Conservation (phyloP, 2,329 filamentous ascomycete genomes). For the Beauveria rudraprayagi region DNA sequence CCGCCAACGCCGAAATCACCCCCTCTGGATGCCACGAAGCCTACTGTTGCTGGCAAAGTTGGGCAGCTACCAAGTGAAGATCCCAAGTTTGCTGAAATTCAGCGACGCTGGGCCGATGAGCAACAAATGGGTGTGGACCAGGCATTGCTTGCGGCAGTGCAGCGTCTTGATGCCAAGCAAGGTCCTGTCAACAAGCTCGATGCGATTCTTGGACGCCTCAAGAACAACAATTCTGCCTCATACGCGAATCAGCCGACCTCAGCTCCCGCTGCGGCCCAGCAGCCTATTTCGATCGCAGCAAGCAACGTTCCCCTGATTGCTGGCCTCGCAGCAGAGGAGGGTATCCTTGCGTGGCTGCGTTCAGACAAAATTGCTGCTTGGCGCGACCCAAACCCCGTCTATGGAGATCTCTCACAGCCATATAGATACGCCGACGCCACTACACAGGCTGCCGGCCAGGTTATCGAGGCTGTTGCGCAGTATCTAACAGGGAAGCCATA, state of each 20-base stretch:
- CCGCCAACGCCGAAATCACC: conserved; percentile 50
- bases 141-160: conserved; percentile 34
- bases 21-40: conserved; percentile 23
- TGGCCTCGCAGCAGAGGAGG: conserved; percentile 30
- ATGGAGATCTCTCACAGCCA: conserved; percentile 23
- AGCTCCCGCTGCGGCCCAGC: background rate
- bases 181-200: conserved; percentile 30
- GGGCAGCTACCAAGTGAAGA: conserved; percentile 31
- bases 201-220: conserved; percentile 31
- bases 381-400: conserved; percentile 31
- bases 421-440: conserved; percentile 35
- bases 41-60: conserved; percentile 20
- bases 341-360: conserved; percentile 34
- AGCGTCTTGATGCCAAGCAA: conserved; percentile 33
- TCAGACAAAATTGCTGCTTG: conserved; percentile 38
- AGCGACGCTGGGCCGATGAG: conserved; percentile 40
- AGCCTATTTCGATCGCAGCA: background rate
- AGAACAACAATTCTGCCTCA: conserved; percentile 14
- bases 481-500: conserved; percentile 38
- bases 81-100: conserved; percentile 39
- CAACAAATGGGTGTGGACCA: conserved; percentile 35
- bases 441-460: conserved; percentile 34
- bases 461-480: conserved; percentile 34
- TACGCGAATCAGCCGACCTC: background rate
- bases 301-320: conserved; percentile 23